phyloP scores from a whole-genome alignment of 1,139 yeast genomes.

The Debaryomycetaceae sp. region DNA sequence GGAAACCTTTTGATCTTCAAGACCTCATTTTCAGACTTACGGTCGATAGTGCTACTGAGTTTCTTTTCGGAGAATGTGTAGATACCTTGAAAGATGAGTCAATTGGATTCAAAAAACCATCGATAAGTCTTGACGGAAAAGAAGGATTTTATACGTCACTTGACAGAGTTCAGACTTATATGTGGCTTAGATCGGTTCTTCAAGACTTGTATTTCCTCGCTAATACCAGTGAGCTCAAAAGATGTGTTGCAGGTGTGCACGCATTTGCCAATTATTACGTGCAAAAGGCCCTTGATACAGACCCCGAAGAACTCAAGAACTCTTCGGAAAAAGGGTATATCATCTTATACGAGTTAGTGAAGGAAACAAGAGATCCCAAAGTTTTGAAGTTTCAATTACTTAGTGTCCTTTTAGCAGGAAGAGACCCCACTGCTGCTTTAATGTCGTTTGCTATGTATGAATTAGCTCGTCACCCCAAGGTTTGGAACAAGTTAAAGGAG shows the following conservation, averaged over 20 bases:
- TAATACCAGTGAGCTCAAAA: slow-evolving; percentile 29
- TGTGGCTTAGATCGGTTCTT: slow-evolving; percentile 33
- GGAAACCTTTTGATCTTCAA: slow-evolving; percentile 44
- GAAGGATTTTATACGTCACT: slow-evolving; percentile 43
- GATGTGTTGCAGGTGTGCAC: slow-evolving; percentile 28
- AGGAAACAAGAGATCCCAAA: slow-evolving; percentile 47
- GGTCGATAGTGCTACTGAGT: slow-evolving; percentile 57
- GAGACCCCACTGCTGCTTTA: slow-evolving; percentile 58
- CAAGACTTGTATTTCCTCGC: slow-evolving; percentile 35
- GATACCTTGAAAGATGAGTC: slow-evolving; percentile 32
- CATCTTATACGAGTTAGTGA: slow-evolving; percentile 49
- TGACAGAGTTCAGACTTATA: slow-evolving; percentile 33
- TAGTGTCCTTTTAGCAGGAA: slow-evolving; percentile 52
- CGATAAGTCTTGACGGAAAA: slow-evolving; percentile 17
- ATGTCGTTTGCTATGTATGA: slow-evolving; percentile 47
- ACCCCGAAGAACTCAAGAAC: slow-evolving; percentile 31
- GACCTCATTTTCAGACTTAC: slow-evolving; percentile 48
- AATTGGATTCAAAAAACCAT: slow-evolving; percentile 12
- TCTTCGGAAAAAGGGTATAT: slow-evolving; percentile 39
- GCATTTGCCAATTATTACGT: slow-evolving; percentile 31
- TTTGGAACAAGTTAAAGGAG: slow-evolving; percentile 35
- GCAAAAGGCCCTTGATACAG: slow-evolving; percentile 22
- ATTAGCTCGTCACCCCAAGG: slow-evolving; percentile 41
- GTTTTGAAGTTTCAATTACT: slow-evolving; percentile 51
- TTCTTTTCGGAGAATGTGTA: slow-evolving; percentile 55